Percentiles rank a stretch among this genome's conserved stretches.
Conservation (phyloP, 345 rosid species). For the Citrus medica region DNA sequence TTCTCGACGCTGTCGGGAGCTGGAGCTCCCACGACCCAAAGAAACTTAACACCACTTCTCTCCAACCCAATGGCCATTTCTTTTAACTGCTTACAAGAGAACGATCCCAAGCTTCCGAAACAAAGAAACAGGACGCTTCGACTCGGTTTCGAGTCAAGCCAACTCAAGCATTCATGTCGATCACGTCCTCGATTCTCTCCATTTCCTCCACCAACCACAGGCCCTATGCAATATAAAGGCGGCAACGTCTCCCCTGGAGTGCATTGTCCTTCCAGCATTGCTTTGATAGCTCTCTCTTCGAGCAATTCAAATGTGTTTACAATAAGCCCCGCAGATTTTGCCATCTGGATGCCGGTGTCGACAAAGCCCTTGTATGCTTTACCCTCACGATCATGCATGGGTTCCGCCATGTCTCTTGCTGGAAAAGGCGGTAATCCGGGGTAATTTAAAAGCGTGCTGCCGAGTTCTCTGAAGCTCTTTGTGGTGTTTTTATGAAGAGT, state of each 20-base stretch:
- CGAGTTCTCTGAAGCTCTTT: conserved; percentile 22
- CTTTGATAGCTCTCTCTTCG: conserved; percentile 21
- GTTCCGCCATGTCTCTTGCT: conserved; percentile 14
- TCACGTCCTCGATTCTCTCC: neutral
- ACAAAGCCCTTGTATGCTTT: conserved; percentile 17
- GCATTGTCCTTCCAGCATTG: conserved; percentile 28
- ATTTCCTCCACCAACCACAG: neutral
- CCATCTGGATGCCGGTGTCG: conserved; percentile 7
- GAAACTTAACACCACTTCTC: conserved; percentile 29
- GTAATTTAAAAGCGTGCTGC: neutral
- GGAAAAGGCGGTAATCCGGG: conserved; percentile 26
- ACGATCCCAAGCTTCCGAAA: conserved; percentile 40
- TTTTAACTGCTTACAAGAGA: conserved; percentile 28
- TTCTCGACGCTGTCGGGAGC: neutral
- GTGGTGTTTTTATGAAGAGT: conserved; percentile 1
- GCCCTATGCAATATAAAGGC: conserved; percentile 37
- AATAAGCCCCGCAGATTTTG: conserved; percentile 28
- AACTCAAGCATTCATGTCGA: conserved; percentile 23
- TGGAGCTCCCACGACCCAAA: conserved; percentile 47
- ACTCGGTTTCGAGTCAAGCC: conserved; percentile 35
- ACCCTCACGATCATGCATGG: conserved; percentile 15
- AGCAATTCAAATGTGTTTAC: conserved; percentile 30
- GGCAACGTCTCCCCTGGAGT: conserved; percentile 17
- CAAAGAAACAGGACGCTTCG: conserved; percentile 33
- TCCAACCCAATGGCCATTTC: conserved; percentile 45